A percentile compares a stretch with the other conserved stretches of the same genome.
These are phyloP conservation scores for Acanthamoeba comandoni DNA, from an alignment of 208 protist species.

Conservation along the genomic window DNA sequence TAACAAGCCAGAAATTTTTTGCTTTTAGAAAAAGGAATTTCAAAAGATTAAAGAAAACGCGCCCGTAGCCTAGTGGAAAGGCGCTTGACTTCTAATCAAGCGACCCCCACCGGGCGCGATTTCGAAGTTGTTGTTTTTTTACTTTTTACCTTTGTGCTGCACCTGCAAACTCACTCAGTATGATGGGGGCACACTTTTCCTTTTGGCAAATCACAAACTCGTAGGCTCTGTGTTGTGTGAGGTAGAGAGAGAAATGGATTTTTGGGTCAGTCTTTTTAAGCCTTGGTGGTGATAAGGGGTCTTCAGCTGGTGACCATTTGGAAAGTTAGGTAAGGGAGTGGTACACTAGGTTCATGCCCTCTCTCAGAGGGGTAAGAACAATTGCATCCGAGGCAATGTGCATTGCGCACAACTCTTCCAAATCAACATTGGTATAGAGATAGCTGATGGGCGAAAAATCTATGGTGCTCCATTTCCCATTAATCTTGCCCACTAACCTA, in stretches of 20 bases:
- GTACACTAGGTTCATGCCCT: conserved; percentile 88
- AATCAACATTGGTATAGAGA: conserved; percentile 85
- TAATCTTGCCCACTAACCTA: conserved; percentile 89
- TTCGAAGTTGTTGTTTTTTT: too few relatives aligned
- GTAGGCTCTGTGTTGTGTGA: conserved; percentile 78
- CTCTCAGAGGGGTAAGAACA: conserved; percentile 87
- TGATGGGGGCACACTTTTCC: conserved; percentile 82
- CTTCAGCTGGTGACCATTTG: not conserved
- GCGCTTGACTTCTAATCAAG: too few relatives aligned
- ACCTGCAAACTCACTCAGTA: conserved; percentile 89
- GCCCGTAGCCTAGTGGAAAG: too few relatives aligned
- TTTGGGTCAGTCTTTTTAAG: not conserved
- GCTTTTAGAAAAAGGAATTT: too few relatives aligned
- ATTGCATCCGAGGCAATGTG: conserved; percentile 86
- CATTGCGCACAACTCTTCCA: conserved; percentile 85
- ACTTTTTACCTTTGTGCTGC: conserved; percentile 37
- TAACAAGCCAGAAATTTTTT: too few relatives aligned
- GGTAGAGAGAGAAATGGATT: not conserved
- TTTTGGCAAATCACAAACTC: conserved; percentile 82
- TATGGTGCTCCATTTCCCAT: conserved; percentile 88
- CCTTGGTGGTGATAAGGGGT: not conserved
- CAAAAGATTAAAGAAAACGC: too few relatives aligned
- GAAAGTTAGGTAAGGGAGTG: not conserved
- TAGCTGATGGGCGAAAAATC: conserved; percentile 87
- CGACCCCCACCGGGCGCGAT: too few relatives aligned